Base-by-base conservation (phyloP, 176 grass and related monocot species). In the Tuctoria greenei region DNA sequence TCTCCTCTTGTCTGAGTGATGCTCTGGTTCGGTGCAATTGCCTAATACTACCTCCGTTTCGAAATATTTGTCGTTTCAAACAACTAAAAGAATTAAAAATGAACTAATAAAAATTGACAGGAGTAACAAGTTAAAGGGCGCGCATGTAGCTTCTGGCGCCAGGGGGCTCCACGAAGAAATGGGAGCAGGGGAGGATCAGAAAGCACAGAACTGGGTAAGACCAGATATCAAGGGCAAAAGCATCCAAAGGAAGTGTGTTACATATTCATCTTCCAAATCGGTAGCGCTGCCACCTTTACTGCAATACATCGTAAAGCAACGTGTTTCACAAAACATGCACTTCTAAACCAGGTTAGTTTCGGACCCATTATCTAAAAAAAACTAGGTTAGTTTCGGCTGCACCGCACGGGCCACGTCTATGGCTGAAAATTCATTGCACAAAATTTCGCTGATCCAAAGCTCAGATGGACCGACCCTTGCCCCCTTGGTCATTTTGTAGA, bases 401-500 rank as follows among this genome's bases (percentile, higher is more conserved):
- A n/a, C n/a, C n/a, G 31, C 37, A 16, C 17, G 58, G 7, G 41
- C 41, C 20, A 67, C 59, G 72, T 54, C 64, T 1, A 60, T 26
- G 28, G 1, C 31, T 23, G 36, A 51, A 77, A 35, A 21, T 37
- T 59, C 58, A 66, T 50, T 67, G 43, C 13, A 7, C 55, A 40
- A 85, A 73, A 60, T 12, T 85, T 68, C 11, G 28, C 56, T 0
- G 26, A 79, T 67, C 49, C 51, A 67, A 39, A 68, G 41, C 16
- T 31, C 31, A 31, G 31, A 3, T 31, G 31, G 31, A 31, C 3
- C 31, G 2, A 31, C 31, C 31, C 31, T n/a, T n/a, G n/a, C n/a
- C 18, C n/a, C 28, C 64, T 66, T 13, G 61, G 41, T 60, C 37
- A 80, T 74, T 67, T 80, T 13, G 54, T 74, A 23, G 69, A 84